Percentiles rank a stretch among this genome's conserved stretches.
Conservation (phyloP, 2,329 filamentous ascomycete genomes). For the Hymenoscyphus scutula region DNA sequence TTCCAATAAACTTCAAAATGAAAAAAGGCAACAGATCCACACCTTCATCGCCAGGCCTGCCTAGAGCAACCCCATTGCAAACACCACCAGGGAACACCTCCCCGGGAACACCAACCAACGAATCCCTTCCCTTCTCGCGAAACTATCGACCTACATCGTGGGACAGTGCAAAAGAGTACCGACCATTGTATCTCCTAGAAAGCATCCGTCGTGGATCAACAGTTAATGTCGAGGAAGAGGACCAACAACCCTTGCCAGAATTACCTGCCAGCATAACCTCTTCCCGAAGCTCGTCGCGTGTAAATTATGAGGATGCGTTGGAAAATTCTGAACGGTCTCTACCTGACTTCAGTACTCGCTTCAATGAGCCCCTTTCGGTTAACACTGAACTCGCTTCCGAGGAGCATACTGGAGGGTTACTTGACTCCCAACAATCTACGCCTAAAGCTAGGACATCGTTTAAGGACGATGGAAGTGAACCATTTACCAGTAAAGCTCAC, state of each 20-base stretch:
- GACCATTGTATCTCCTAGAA: slow-evolving; percentile 80
- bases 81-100: slow-evolving; percentile 31
- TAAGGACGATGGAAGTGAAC: slow-evolving; percentile 15
- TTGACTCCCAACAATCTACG: slow-evolving; percentile 65
- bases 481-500: not conserved
- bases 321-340: slow-evolving; percentile 13
- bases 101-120: slow-evolving; percentile 34
- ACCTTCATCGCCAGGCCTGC: slow-evolving; percentile 44
- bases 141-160: slow-evolving; percentile 56
- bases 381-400: slow-evolving; percentile 40
- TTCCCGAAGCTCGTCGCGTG: slow-evolving; percentile 45
- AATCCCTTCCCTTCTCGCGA: slow-evolving; percentile 38
- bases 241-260: slow-evolving; percentile 43
- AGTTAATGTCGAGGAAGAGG: slow-evolving; percentile 26
- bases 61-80: slow-evolving; percentile 39
- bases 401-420: slow-evolving; percentile 43
- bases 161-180: slow-evolving; percentile 67
- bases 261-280: slow-evolving; percentile 50
- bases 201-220: slow-evolving; percentile 32
- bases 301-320: slow-evolving; percentile 39
- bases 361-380: slow-evolving; percentile 38
- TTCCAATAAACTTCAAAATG: slow-evolving; percentile 55
- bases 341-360: slow-evolving; percentile 13
- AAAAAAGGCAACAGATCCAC: slow-evolving; percentile 40
- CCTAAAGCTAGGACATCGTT: slow-evolving; percentile 59